Conservation (phyloP, 108 stramenopile genomes). For the Mayamaea pseudoterrestris region DNA sequence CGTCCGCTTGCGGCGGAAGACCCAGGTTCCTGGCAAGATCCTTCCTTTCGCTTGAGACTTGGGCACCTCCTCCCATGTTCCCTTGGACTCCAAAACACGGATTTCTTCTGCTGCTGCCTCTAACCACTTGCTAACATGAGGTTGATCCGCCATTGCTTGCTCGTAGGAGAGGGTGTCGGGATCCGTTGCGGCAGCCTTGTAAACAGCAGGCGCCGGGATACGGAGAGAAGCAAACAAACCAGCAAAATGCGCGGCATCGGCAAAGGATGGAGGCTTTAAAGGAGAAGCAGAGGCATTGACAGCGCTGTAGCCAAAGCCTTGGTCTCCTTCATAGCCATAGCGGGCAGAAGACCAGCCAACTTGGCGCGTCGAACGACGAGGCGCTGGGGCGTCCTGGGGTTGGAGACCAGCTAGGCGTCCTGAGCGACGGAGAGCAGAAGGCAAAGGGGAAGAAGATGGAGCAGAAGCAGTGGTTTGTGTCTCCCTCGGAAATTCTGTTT, state of each 20-base stretch:
- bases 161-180: conserved; percentile 4
- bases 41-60: neutral
- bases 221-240: conserved; percentile 3
- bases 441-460: too few relatives aligned
- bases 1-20: conserved; percentile 25
- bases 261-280: neutral
- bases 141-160: conserved; percentile 13
- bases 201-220: conserved; percentile 8
- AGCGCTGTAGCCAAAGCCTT: too few relatives aligned
- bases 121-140: neutral
- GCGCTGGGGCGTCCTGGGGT: too few relatives aligned
- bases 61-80: conserved; percentile 14
- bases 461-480: too few relatives aligned
- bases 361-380: too few relatives aligned
- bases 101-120: conserved; percentile 14
- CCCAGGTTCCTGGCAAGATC: conserved; percentile 28
- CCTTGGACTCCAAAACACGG: conserved; percentile 2
- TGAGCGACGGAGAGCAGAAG: too few relatives aligned
- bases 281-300: neutral
- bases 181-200: too few relatives aligned
- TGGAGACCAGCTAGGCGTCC: too few relatives aligned
- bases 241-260: conserved; percentile 1
- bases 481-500: too few relatives aligned
- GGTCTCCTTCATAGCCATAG: too few relatives aligned
- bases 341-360: too few relatives aligned